Percentiles rank a stretch among this genome's conserved stretches.
Evolutionary conservation across 1,284 basidiomycete genomes (phyloP).

Genomic region (Ustilago nuda): DNA sequence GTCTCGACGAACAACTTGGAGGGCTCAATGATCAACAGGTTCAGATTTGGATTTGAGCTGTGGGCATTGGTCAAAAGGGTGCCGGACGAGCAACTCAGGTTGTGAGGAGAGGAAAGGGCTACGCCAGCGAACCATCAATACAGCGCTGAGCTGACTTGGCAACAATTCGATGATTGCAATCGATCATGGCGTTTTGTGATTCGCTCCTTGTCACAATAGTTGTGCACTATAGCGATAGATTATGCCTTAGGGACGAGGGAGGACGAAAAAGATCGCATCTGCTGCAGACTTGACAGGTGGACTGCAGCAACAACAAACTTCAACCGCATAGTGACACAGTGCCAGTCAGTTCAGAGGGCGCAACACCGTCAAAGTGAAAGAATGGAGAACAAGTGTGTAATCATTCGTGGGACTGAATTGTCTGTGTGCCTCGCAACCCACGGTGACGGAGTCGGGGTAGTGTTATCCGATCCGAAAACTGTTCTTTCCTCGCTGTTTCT

Average conservation of each 20-base stretch:
- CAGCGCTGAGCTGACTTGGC: not conserved
- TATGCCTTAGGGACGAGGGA: not conserved
- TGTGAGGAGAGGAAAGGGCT: not conserved
- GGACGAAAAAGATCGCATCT: not conserved
- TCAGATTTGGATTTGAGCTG: not conserved
- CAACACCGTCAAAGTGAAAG: not conserved
- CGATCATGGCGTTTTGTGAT: constrained; percentile 1
- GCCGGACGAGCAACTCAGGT: not conserved
- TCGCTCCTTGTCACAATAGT: not conserved
- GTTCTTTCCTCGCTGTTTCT: not conserved
- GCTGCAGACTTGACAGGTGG: constrained; percentile 4
- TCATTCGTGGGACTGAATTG: not conserved
- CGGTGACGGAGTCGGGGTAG: constrained; percentile 14
- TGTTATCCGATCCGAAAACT: constrained; percentile 3
- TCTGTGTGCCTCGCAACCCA: constrained; percentile 10
- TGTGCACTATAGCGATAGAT: not conserved
- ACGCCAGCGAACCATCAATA: not conserved
- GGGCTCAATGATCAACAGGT: not conserved
- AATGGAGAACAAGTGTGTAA: not conserved
- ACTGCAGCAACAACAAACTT: not conserved
- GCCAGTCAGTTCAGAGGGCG: not conserved
- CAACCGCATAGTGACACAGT: not conserved
- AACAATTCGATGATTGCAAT: not conserved
- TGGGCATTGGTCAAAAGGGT: not conserved
- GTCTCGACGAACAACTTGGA: not conserved